Evolutionary conservation across 768 basidiomycete species (phyloP).

Genomic region (Boletus fagicola): DNA sequence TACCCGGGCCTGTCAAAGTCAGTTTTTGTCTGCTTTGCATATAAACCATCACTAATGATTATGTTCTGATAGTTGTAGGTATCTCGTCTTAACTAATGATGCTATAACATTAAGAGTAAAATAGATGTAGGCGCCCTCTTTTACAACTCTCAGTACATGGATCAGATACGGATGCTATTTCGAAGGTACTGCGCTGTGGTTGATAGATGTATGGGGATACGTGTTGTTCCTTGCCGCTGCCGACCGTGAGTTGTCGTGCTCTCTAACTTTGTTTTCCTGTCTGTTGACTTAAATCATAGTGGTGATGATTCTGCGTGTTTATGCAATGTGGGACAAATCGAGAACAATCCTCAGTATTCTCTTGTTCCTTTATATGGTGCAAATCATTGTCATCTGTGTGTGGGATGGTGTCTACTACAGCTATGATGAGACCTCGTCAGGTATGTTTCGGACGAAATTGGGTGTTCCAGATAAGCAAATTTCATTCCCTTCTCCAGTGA

Average conservation of each 20-base stretch:
- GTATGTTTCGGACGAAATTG: not conserved
- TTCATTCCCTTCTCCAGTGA: not conserved
- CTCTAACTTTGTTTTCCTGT: not conserved
- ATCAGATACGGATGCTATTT: not conserved
- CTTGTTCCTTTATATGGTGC: not conserved
- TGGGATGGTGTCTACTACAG: not conserved
- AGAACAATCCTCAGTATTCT: conserved; percentile 1
- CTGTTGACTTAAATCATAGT: conserved; percentile 3
- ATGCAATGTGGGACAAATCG: not conserved
- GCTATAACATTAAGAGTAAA: not conserved
- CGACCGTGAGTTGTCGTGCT: conserved; percentile 4
- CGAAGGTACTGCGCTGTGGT: not conserved
- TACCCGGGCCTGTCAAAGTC: conserved; percentile 8
- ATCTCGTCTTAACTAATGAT: not conserved
- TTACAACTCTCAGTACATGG: too few relatives aligned
- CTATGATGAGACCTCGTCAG: not conserved
- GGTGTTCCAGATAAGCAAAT: too few relatives aligned
- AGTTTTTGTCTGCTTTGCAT: not conserved
- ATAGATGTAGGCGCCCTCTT: conserved; percentile 10
- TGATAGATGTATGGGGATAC: not conserved
- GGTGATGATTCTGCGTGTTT: conserved; percentile 20
- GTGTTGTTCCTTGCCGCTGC: conserved; percentile 1
- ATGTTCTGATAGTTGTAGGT: conserved; percentile 3
- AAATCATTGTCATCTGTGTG: not conserved
- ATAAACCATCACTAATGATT: not conserved